Base-by-base conservation (phyloP, 2,329 filamentous ascomycete genomes). In the Mollisiaceae sp. region DNA sequence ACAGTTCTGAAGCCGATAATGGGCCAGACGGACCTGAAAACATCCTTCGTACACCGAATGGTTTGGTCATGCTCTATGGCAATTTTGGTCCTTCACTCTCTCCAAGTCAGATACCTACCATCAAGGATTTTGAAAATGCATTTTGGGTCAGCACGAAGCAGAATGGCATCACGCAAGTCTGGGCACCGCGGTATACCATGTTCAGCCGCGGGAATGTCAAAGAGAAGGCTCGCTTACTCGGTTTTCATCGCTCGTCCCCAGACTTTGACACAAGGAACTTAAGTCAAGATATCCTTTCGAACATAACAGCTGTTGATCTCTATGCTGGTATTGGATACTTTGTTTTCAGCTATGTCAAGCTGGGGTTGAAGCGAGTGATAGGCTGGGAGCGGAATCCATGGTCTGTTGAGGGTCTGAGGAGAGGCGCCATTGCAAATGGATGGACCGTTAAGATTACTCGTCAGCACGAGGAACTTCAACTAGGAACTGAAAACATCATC, bases 311-410 rank as follows among this genome's bases (percentile, higher is more conserved):
- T 0, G 85, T 96, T 0, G 94, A 98, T 77, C 80, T 98, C 66
- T 97, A 97, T 79, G 92, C 91, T 0, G 94, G 94, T 0, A 97
- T 97, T 69, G 94, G 94, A 5, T 97, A 97, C 78, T 97, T 98
- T 78, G 87, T 91, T 3, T 97, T 97, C 74, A 91, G 88, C 38
- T 97, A 97, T 78, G 85, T 89, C 8, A 83, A 81, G 65, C 85
- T 90, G 20, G 93, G 92, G 0, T 80, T 94, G 73, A 80, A 73
- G 9, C 80, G 85, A 58, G 90, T 97, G 1, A 81, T 95, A 50
- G 92, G 93, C 71, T 98, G 92, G 91, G 94, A 98, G 78, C 81
- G 97, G 55, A 97, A 97, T 76, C 89, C 90, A 0, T 91, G 94
- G 89, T 93, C 89, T 70, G 85, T 97, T 39, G 93, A 97, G 79